Conservation (phyloP, 2,329 filamentous ascomycete species). For the Aspergillus spinulosporus region DNA sequence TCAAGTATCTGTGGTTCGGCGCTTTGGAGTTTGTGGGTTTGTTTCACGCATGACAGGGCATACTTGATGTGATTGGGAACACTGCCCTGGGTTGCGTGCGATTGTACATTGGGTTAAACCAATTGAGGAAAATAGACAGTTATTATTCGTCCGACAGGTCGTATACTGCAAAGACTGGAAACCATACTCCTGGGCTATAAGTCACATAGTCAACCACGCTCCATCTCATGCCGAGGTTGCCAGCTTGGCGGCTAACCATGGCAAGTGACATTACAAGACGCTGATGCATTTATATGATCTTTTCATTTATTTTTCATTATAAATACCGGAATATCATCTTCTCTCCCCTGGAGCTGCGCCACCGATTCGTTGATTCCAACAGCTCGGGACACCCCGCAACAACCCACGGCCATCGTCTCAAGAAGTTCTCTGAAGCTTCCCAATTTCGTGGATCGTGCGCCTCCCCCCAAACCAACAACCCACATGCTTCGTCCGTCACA, state of each 20-base stretch:
- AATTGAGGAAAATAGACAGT: background rate
- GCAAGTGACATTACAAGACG: too few relatives aligned
- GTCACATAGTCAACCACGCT: too few relatives aligned
- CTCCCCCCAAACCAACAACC: slow-evolving; percentile 53
- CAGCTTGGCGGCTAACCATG: too few relatives aligned
- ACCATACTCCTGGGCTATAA: too few relatives aligned
- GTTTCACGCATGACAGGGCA: background rate
- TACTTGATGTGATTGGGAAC: background rate
- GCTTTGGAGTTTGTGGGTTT: background rate
- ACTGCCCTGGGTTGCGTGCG: background rate
- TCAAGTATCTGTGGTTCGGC: background rate
- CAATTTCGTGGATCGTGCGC: slow-evolving; percentile 48
- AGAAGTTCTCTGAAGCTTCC: slow-evolving; percentile 51
- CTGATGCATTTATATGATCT: too few relatives aligned
- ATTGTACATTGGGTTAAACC: background rate
- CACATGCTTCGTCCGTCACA: slow-evolving; percentile 23
- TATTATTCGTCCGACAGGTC: background rate
- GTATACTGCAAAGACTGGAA: too few relatives aligned
- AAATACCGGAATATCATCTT: too few relatives aligned
- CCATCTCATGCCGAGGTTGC: too few relatives aligned
- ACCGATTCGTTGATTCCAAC: slow-evolving; percentile 31
- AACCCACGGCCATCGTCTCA: slow-evolving; percentile 47
- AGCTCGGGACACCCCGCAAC: slow-evolving; percentile 31
- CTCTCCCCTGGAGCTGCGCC: slow-evolving; percentile 11
- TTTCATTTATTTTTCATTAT: too few relatives aligned